A percentile compares a stretch with the other conserved stretches of the same genome.
phyloP scores from a whole-genome alignment of 2,329 filamentous ascomycete species.

The Xylariomycetidae sp. region DNA sequence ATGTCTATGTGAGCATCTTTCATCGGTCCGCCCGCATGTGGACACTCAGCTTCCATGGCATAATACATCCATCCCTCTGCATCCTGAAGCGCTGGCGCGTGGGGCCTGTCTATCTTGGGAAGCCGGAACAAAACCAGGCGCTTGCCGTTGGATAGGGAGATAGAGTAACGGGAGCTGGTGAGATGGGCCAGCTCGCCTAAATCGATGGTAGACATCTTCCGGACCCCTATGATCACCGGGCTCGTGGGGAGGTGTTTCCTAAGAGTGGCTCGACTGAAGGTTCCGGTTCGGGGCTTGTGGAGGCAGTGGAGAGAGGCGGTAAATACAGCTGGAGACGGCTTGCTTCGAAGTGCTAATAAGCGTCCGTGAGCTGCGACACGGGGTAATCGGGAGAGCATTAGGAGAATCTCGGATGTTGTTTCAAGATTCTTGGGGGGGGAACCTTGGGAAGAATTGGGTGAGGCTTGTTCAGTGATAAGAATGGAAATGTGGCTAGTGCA shows the following conservation, averaged over 20 bases:
- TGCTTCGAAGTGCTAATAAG: too few species aligned
- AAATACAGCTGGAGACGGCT: too few species aligned
- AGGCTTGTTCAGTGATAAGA: too few species aligned
- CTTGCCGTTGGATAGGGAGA: constrained; percentile 36
- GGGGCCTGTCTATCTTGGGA: constrained; percentile 31
- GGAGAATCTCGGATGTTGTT: too few species aligned
- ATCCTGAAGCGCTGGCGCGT: constrained; percentile 22
- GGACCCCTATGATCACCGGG: too few species aligned
- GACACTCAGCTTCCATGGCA: constrained; percentile 42
- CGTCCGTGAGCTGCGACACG: too few species aligned
- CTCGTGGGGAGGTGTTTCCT: constrained; percentile 6
- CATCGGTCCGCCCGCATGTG: constrained; percentile 40
- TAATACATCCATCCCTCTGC: constrained; percentile 37
- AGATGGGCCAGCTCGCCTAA: constrained; percentile 27
- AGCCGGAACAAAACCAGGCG: constrained; percentile 39
- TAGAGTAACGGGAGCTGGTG: constrained; percentile 34
- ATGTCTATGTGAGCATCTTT: constrained; percentile 38
- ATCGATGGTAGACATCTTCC: constrained; percentile 22
- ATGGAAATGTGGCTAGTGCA: too few species aligned
- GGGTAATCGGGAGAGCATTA: too few species aligned
- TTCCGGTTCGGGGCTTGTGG: too few species aligned
- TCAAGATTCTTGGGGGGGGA: too few species aligned
- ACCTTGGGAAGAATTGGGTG: too few species aligned
- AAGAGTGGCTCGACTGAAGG: constrained; percentile 14
- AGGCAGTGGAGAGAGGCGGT: too few species aligned